Base-by-base conservation (phyloP, 2,329 filamentous ascomycete species). In the Aspergillus spinulosporus region DNA sequence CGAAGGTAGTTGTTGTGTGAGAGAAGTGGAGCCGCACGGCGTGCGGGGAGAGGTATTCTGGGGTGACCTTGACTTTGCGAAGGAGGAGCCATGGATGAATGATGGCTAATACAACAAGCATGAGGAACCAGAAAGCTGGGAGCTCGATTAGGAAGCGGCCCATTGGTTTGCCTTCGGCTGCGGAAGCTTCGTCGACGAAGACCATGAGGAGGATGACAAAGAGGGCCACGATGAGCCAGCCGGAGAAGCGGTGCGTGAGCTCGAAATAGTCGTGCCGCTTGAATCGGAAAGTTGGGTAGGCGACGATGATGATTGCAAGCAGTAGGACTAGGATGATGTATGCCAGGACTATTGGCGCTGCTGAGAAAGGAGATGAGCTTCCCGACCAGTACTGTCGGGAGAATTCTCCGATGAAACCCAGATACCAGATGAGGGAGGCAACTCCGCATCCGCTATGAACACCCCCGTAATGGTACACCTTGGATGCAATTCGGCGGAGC, bases 51-150 rank as follows among this genome's bases (percentile, higher is more conserved):
- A 94, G 83, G 3, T 80, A 76, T 66, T 90, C 85, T 6, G 86
- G 78, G 15, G 81, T 76, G 59, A 93, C 87, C 7, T 77, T 74
- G 55, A 89, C 85, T 63, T 83, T 85, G 54, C 88, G 84, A 29
- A 94, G 82, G 56, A 84, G 81, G 2, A 88, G 69, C 89, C 90
- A 95, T 1, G 90, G 88, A 50, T 88, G 84, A 45, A 87, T 77
- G 60, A 92, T 81, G 62, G 87, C 82, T 40, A 80, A 65, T 1
- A 88, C 90, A 45, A 86, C 85, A 45, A 83, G 68, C 28, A 83
- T 64, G 14, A 93, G 77, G 65, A 88, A 82, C 87, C 88, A 94
- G 72, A 93, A 82, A 1, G 77, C 72, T 0, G 83, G 82, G 6
- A 78, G 78, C 12, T 66, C 57, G 59, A 81, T 49, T 7, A 86